Evolutionary conservation across 2,329 filamentous ascomycete species (phyloP), one percentile per base, ranked within the genome.

Genomic region (Hypoxylon sp.): DNA sequence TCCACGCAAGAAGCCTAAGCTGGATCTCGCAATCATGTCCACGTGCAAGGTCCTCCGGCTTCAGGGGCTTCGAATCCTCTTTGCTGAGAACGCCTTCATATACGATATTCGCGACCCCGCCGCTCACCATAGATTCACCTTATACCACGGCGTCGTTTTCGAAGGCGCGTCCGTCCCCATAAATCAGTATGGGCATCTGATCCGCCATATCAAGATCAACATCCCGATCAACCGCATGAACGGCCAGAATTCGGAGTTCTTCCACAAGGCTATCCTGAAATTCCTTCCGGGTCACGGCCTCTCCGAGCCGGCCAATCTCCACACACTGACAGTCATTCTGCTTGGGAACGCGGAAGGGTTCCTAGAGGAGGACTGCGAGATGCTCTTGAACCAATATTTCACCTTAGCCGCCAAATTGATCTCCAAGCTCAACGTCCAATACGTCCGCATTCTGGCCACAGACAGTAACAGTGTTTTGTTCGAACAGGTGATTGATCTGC

Each of bases 81-180:
- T 85, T 63, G 82, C 83, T 2, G 77, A 81, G 30, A 88, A 88
- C 55, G 78, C 57, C 0, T 88, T 88, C 65, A 69, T 78, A 1
- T 87, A 88, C 66, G 75, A 79, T 6, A 74, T 86, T 11, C 80
- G 85, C 1, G 83, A 86, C 65, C 74, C 74, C 1, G 2, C 17
- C 8, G 33, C 51, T 11, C 37, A 62, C 62, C 17, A 2, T 59
- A 59, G 7, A 74, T 72, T 27, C 3, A 30, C 8, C 20, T 2
- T 1, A 65, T 75, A 2, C 25, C 69, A n/a, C 33, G 63, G 1
- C 71, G 69, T 42, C 56, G 80, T 84, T 25, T 75, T 80, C 60
- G 62, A 79, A 2, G 60, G 66, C 8, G 22, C 67, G 20, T 51
- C 48, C n/a, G 75, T 83, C 48, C 76, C 79, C n/a, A 73, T 83